Evolutionary conservation across 1,284 basidiomycete genomes (phyloP).

Genomic region (Ceratobasidium sp.): DNA sequence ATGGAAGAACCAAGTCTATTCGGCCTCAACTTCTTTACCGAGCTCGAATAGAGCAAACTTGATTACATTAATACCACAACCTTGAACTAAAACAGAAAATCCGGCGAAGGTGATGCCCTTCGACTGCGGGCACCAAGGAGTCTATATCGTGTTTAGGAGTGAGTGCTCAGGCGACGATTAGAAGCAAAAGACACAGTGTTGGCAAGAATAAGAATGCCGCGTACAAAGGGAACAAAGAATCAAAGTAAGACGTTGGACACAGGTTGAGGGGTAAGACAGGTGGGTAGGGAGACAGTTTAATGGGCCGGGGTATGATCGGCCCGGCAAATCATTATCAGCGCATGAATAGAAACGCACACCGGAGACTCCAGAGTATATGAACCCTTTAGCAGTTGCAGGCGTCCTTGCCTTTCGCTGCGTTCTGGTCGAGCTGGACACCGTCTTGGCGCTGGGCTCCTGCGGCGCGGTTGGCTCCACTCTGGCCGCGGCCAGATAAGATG

Average conservation of each 20-base stretch:
- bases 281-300: slow-evolving; percentile 39
- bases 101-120: slow-evolving; percentile 26
- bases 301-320: slow-evolving; percentile 32
- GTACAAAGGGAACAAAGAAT: slow-evolving; percentile 35
- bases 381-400: slow-evolving; percentile 76
- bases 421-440: slow-evolving; percentile 82
- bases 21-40: slow-evolving; percentile 39
- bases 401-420: slow-evolving; percentile 75
- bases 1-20: slow-evolving; percentile 43
- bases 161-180: background rate
- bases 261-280: slow-evolving; percentile 29
- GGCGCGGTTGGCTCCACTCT: slow-evolving; percentile 68
- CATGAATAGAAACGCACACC: slow-evolving; percentile 33
- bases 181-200: slow-evolving; percentile 39
- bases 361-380: background rate
- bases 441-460: slow-evolving; percentile 67
- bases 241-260: slow-evolving; percentile 26
- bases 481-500: slow-evolving; percentile 70
- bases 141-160: slow-evolving; percentile 34
- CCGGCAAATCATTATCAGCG: slow-evolving; percentile 38
- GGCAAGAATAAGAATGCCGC: slow-evolving; percentile 37
- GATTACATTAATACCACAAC: slow-evolving; percentile 45
- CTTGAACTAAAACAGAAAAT: slow-evolving; percentile 37
- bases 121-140: slow-evolving; percentile 12
- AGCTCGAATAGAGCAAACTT: slow-evolving; percentile 34